Percentiles rank a stretch among this genome's conserved stretches.
Evolutionary conservation across 73 alveolate genomes (phyloP).

Genomic region (Tetrahymena thermophila): DNA sequence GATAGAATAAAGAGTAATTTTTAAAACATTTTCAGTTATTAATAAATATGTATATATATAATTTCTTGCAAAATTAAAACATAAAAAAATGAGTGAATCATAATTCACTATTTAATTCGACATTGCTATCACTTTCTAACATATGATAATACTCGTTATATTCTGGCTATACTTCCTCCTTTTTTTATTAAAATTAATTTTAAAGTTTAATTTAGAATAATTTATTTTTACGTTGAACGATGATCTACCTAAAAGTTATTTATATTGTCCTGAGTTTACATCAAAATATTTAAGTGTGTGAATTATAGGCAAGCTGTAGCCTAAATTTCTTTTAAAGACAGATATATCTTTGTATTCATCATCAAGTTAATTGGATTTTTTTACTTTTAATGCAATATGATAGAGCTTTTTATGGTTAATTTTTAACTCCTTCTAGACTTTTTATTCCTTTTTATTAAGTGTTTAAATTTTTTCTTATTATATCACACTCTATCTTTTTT

Average conservation of each 20-base stretch:
- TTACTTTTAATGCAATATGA: not conserved
- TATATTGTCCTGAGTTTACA: not conserved
- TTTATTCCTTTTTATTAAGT: not conserved
- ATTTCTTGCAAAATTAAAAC: no score
- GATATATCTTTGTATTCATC: not conserved
- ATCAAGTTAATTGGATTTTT: not conserved
- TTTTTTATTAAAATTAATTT: not conserved
- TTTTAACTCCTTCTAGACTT: not conserved
- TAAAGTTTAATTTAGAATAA: not conserved
- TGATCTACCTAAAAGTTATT: not conserved
- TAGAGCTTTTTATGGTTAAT: not conserved
- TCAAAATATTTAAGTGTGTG: not conserved
- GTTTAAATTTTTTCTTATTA: not conserved
- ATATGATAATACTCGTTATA: not conserved
- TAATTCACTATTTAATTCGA: not conserved
- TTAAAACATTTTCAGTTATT: no score
- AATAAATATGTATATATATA: no score
- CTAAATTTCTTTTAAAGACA: not conserved
- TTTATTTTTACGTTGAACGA: not conserved
- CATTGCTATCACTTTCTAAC: not conserved
- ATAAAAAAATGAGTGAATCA: not conserved
- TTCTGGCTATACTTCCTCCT: not conserved
- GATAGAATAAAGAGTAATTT: no score
- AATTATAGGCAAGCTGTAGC: not conserved
- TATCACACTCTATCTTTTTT: not conserved